Evolutionary conservation across 768 basidiomycete species (phyloP).

Genomic region (Panaeolus cyanescens): DNA sequence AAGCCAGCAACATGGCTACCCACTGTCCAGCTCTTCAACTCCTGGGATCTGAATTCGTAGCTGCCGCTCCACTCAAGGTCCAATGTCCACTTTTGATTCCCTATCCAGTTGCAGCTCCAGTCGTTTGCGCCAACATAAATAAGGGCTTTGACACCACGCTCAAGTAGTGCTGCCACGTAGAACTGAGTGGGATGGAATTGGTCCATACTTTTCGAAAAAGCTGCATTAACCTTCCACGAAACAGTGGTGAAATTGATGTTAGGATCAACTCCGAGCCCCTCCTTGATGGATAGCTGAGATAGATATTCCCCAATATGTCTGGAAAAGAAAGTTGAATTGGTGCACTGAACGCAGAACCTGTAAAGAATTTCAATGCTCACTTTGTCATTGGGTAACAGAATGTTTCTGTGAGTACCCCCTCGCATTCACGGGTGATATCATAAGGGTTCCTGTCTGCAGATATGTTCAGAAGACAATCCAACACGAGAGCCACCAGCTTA

Average conservation of each 20-base stretch:
- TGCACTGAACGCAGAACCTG: background rate
- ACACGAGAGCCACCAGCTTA: too few relatives aligned
- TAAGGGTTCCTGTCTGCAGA: constrained; percentile 57
- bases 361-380: constrained; percentile 15
- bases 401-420: constrained; percentile 43
- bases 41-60: constrained; percentile 37
- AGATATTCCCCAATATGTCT: constrained; percentile 67
- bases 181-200: constrained; percentile 44
- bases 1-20: constrained; percentile 44
- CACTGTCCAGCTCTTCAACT: constrained; percentile 60
- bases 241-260: constrained; percentile 39
- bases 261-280: constrained; percentile 63
- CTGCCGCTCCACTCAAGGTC: constrained; percentile 73
- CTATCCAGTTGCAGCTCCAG: constrained; percentile 78
- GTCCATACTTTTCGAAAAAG: constrained; percentile 52
- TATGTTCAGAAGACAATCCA: background rate
- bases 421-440: constrained; percentile 67
- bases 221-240: constrained; percentile 38
- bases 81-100: constrained; percentile 73
- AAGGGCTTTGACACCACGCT: constrained; percentile 68
- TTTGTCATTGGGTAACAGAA: constrained; percentile 62
- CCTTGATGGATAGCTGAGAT: constrained; percentile 53
- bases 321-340: background rate
- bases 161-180: constrained; percentile 68
- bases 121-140: constrained; percentile 74